Conservation (phyloP, 1,284 basidiomycete genomes). For the Xerocomus nothofagi region DNA sequence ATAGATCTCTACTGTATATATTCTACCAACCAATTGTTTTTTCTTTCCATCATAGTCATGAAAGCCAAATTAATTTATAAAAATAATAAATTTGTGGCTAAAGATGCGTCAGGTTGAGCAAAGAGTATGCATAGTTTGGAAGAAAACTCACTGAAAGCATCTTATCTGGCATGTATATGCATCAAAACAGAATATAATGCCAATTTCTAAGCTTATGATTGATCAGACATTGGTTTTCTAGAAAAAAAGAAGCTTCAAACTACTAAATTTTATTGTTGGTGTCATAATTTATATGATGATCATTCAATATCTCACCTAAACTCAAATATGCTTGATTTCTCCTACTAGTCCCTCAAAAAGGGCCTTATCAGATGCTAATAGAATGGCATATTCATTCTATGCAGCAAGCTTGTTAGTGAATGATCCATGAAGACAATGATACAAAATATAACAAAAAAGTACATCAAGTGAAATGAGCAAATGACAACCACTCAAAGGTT, state of each 20-base stretch:
- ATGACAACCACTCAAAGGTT: not conserved
- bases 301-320: too few relatives aligned
- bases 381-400: constrained; percentile 29
- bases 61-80: too few relatives aligned
- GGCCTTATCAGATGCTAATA: constrained; percentile 15
- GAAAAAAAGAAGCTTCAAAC: not conserved
- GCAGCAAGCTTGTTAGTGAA: constrained; percentile 1
- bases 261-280: not conserved
- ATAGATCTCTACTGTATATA: too few relatives aligned
- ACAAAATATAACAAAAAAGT: constrained; percentile 6
- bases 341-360: constrained; percentile 27
- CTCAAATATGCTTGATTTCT: not conserved
- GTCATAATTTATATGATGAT: not conserved
- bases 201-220: not conserved
- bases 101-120: too few relatives aligned
- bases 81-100: too few relatives aligned
- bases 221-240: not conserved
- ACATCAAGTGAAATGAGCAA: not conserved
- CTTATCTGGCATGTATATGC: too few relatives aligned
- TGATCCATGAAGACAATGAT: constrained; percentile 30
- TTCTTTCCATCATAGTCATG: too few relatives aligned
- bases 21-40: too few relatives aligned
- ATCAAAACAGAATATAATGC: too few relatives aligned
- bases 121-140: too few relatives aligned
- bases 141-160: too few relatives aligned